phyloP scores from a whole-genome alignment of 257 asterid species.

The Penstemon davidsonii region DNA sequence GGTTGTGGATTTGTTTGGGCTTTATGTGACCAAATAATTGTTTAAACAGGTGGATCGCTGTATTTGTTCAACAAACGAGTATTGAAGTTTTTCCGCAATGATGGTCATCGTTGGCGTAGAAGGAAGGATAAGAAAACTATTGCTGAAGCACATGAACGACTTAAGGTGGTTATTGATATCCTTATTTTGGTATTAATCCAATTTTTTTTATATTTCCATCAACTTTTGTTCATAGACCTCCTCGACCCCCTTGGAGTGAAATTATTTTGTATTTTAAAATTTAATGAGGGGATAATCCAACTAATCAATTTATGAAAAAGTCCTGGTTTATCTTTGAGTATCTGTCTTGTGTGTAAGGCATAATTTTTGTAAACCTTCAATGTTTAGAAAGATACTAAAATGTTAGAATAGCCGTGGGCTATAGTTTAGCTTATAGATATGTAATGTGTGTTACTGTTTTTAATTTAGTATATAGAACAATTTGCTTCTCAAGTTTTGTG shows the following conservation, averaged over 20 bases:
- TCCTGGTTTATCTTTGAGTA: too few species aligned
- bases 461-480: too few species aligned
- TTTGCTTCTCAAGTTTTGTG: too few species aligned
- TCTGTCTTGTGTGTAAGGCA: neutral
- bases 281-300: neutral
- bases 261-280: neutral
- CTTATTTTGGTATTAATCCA: conserved; percentile 23
- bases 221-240: conserved; percentile 3
- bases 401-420: conserved; percentile 12
- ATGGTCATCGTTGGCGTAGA: conserved; percentile 69
- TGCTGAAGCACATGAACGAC: conserved; percentile 68
- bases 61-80: conserved; percentile 58
- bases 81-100: conserved; percentile 52
- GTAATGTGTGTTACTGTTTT: neutral
- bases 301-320: neutral
- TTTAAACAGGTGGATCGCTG: conserved; percentile 52
- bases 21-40: conserved; percentile 22
- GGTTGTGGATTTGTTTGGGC: neutral
- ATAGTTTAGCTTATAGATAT: too few species aligned
- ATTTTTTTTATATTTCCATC: neutral
- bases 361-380: neutral
- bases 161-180: conserved; percentile 41
- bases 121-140: conserved; percentile 59
- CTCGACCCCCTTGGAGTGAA: neutral
- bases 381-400: conserved; percentile 6